Conservation (phyloP, 1,139 yeast genomes). For the Blastobotrys apis region DNA sequence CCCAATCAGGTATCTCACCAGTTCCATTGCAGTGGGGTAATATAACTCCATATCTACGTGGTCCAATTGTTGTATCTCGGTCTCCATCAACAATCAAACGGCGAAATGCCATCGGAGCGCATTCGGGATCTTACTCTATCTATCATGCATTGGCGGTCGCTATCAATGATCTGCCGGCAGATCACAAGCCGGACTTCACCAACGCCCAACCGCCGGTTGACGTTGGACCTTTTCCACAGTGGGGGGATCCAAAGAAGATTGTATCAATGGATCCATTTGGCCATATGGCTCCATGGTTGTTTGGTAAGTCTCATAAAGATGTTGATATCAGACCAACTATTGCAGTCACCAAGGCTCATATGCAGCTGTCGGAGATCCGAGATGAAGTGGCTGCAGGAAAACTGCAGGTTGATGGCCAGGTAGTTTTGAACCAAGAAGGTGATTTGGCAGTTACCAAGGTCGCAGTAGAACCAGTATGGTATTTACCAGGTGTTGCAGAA, state of each 20-base stretch:
- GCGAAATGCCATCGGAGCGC: constrained; percentile 57
- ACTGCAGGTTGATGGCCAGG: constrained; percentile 50
- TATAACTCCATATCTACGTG: constrained; percentile 45
- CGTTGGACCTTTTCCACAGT: constrained; percentile 48
- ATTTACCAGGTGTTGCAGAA: constrained; percentile 59
- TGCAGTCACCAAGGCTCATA: constrained; percentile 58
- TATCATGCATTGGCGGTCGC: constrained; percentile 61
- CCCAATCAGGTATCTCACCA: constrained; percentile 47
- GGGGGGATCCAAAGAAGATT: constrained; percentile 52
- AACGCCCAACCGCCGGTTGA: constrained; percentile 58
- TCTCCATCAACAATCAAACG: constrained; percentile 33
- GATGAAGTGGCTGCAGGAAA: constrained; percentile 50
- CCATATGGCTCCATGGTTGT: constrained; percentile 56
- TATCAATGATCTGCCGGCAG: constrained; percentile 47
- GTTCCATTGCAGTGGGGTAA: constrained; percentile 50
- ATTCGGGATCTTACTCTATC: constrained; percentile 55
- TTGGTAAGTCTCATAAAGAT: constrained; percentile 41
- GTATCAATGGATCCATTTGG: constrained; percentile 62
- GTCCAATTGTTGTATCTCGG: constrained; percentile 55
- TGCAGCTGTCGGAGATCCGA: constrained; percentile 52
- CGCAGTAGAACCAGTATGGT: constrained; percentile 66
- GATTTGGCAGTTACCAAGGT: constrained; percentile 57
- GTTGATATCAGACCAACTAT: constrained; percentile 58
- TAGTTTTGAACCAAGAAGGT: constrained; percentile 53
- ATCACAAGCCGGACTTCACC: constrained; percentile 54